These are phyloP conservation scores for Schoenoplectus triqueter DNA, from an alignment of 202 grass and related monocot genomes.

Conservation along the genomic window DNA sequence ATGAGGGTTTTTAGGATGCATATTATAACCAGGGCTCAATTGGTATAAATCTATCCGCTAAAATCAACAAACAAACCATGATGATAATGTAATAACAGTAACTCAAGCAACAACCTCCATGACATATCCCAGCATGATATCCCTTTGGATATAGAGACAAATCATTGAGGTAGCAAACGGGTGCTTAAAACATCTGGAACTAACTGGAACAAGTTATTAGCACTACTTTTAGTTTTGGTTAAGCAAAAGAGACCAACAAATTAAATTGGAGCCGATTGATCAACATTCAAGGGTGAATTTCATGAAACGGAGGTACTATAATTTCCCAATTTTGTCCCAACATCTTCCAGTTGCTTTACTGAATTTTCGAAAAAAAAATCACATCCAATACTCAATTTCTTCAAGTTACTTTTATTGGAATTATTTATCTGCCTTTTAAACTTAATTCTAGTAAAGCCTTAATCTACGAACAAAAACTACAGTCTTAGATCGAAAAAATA, in stretches of 20 bases:
- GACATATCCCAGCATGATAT: not conserved
- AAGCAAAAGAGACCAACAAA: not conserved
- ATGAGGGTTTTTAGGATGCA: not conserved
- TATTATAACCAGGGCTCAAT: not conserved
- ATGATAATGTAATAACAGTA: not conserved
- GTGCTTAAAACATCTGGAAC: not conserved
- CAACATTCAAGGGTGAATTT: constrained; percentile 10
- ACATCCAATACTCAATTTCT: not conserved
- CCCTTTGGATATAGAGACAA: not conserved
- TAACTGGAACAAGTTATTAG: not conserved
- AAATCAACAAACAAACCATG: not conserved
- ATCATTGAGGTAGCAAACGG: not conserved
- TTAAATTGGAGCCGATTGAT: constrained; percentile 2
- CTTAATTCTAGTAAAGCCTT: not conserved
- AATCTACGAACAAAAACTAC: not conserved
- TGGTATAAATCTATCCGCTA: not conserved
- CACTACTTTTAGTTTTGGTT: not conserved
- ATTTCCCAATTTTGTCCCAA: not conserved
- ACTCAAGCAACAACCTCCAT: not conserved
- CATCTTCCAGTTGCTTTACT: not conserved
- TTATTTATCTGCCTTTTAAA: not conserved
- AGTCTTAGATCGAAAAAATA: not conserved
- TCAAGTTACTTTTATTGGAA: not conserved
- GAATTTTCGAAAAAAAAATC: not conserved
- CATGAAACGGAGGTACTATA: not conserved